Conservation (phyloP, 768 basidiomycete genomes). For the Naganishia vishniacii region DNA sequence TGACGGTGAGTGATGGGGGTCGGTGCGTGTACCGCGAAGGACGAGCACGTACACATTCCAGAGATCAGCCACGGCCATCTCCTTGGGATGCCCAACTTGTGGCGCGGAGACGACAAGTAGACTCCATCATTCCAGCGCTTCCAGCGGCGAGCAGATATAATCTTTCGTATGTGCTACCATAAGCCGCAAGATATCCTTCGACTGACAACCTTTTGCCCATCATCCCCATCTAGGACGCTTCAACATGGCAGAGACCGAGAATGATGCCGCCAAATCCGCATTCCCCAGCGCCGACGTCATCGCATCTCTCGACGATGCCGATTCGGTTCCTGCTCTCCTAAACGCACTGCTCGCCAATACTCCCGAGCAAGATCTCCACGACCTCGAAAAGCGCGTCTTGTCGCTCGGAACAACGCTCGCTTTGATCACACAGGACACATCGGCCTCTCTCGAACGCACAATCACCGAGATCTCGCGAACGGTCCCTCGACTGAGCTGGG, state of each 20-base stretch:
- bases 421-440: conserved; percentile 71
- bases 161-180: too few relatives aligned
- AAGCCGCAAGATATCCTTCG: too few relatives aligned
- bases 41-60: too few relatives aligned
- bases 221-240: too few relatives aligned
- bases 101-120: too few relatives aligned
- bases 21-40: too few relatives aligned
- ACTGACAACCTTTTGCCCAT: too few relatives aligned
- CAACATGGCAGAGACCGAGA: conserved; percentile 4
- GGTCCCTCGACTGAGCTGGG: conserved; percentile 85
- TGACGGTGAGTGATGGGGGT: too few relatives aligned
- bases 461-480: conserved; percentile 89
- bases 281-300: conserved; percentile 10
- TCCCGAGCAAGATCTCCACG: not conserved
- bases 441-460: conserved; percentile 72
- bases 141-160: too few relatives aligned
- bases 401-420: not conserved
- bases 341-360: not conserved
- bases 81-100: too few relatives aligned
- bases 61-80: too few relatives aligned
- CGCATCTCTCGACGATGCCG: not conserved
- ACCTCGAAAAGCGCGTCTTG: conserved; percentile 5
- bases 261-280: not conserved
- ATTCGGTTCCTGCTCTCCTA: conserved; percentile 7
- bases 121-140: too few relatives aligned